Evolutionary conservation across 148 eudicot species (phyloP), one percentile per base, ranked within the genome.

Genomic region (Fagopyrum tataricum): DNA sequence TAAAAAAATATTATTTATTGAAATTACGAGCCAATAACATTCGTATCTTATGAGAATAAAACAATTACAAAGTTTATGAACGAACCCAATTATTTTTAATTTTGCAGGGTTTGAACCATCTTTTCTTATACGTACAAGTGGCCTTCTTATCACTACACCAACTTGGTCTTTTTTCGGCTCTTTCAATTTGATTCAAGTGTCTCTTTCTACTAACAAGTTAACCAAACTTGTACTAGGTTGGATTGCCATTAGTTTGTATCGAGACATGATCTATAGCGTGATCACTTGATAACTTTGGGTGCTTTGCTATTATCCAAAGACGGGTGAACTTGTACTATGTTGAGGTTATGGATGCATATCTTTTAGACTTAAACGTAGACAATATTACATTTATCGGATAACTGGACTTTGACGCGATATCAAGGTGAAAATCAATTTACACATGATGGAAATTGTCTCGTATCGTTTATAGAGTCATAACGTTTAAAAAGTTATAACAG

Each of bases 151-250:
- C 67, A 59, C 7, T 12, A 59, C 15, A 59, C 41, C 40, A 26
- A 59, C 67, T 59, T 59, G 40, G 40, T 59, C 67, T 20, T 24
- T 24, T 59, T 15, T 23, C 67, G 67, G 39, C 40, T 59, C 67
- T 24, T 59, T 59, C 67, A 59, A 59, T 26, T 12, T 12, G 15
- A 59, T 24, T 13, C 39, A 24, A 59, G 23, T 23, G 64, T 58
- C 64, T 58, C 31, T 23, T 58, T 58, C 64, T 20, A 21, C 67
- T 3, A 59, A 17, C 31, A 6, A 24, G n/a, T 24, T 59, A 24
- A 10, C 26, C 61, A 55, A 26, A 12, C 31, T 26, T 59, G 58
- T 52, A 15, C 7, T n/a, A 7, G 17, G 58, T 15, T 15, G 21
- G 58, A 52, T 52, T 52, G 58, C 58, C 4, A 52, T 3, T 24